Evolutionary conservation across 257 asterid genomes (phyloP), one percentile per base, ranked within the genome.

Genomic region (Nyctanthes arbortristis): DNA sequence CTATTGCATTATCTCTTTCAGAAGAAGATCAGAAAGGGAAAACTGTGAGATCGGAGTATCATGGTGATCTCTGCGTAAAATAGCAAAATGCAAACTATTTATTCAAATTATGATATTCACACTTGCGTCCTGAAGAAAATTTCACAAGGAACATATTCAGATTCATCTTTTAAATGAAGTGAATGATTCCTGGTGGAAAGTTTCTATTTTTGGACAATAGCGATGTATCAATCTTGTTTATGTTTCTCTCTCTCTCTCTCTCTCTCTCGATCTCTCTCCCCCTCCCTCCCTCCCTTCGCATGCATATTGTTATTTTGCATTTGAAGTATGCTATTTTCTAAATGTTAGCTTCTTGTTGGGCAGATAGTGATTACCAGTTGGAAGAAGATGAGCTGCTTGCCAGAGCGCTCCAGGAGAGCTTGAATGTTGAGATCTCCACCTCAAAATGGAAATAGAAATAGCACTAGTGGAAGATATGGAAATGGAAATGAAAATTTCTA

Each of bases 381-480:
- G 77, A 79, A 59, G 84, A 82, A 73, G 87, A 82, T 61, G 87
- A 79, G 61, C 78, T 76, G 68, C 84, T 82, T 49, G 87, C 87
- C 49, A 77, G 75, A 79, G 87, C 82, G 71, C 70, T 82, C 33
- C 84, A 82, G 55, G 87, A 82, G 65, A 79, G 87, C 70, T 72
- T 79, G 80, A 74, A 62, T 32, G 62, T 45, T n/a, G 82, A 79
- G 73, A 39, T 75, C 87, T 37, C 81, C 91, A 70, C 85, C 81
- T 27, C 71, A 30, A 30, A 61, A 72, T 35, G 79, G 55, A 64
- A 34, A 78, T 35, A 65, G 73, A 65, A 70, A 45, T 56, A 32
- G 6, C 34, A 29, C 60, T 49, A 57, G 61, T 28, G 49, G 62
- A 47, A 78, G 79, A 69, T 31, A 37, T 25, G 39, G 30, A 16